phyloP scores from a whole-genome alignment of 2,329 filamentous ascomycete species.

The Dichotomopilus funicola region DNA sequence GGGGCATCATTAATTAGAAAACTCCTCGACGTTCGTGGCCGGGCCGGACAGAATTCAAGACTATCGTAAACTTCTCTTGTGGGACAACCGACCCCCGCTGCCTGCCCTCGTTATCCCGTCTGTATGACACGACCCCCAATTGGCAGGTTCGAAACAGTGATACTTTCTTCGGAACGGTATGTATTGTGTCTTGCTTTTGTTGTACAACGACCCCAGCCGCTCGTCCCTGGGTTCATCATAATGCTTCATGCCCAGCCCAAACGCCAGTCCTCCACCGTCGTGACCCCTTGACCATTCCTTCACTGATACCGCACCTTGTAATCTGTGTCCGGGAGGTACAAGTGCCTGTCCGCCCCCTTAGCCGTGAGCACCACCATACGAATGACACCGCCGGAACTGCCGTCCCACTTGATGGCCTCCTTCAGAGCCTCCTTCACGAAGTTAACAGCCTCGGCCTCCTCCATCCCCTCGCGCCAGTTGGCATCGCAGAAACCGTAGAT shows the following conservation, averaged over 20 bases:
- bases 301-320: constrained; percentile 68
- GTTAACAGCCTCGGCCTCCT: constrained; percentile 77
- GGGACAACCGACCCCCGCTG: too few species aligned
- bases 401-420: constrained; percentile 99
- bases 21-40: too few species aligned
- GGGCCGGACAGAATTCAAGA: too few species aligned
- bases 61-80: too few species aligned
- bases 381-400: constrained; percentile 96
- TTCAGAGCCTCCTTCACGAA: constrained; percentile 89
- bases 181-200: not conserved
- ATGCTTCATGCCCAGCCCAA: too few species aligned
- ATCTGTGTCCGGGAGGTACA: constrained; percentile 89
- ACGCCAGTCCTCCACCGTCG: too few species aligned
- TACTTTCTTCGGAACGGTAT: not conserved
- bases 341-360: constrained; percentile 81
- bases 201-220: constrained; percentile 4
- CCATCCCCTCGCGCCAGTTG: constrained; percentile 94
- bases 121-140: too few species aligned
- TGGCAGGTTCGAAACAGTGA: too few species aligned
- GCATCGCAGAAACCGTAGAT: constrained; percentile 99
- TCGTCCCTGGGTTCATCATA: not conserved
- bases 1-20: too few species aligned
- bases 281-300: constrained; percentile 9
- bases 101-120: too few species aligned
- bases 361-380: constrained; percentile 93